Conservation (phyloP, 768 basidiomycete genomes). For the Termitomyces sp. region DNA sequence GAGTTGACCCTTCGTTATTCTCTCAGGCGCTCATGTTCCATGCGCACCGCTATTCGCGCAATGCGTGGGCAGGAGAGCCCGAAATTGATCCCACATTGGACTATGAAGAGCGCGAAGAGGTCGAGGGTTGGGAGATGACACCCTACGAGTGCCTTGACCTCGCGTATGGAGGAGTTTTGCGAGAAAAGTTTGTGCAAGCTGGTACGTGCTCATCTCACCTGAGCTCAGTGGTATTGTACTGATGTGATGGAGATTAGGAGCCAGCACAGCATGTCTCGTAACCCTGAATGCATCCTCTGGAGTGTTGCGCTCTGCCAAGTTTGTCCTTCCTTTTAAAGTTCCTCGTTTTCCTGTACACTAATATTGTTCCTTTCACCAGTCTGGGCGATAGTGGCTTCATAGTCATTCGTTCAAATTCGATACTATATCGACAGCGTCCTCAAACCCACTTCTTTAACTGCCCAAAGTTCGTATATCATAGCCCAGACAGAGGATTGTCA, state of each 20-base stretch:
- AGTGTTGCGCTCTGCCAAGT: slow-evolving; percentile 75
- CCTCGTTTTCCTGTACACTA: background rate
- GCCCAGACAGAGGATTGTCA: slow-evolving; percentile 4
- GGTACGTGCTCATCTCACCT: slow-evolving; percentile 34
- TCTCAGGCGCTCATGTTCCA: slow-evolving; percentile 90
- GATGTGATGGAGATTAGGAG: slow-evolving; percentile 40
- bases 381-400: slow-evolving; percentile 77
- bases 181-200: slow-evolving; percentile 62
- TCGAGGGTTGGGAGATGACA: slow-evolving; percentile 75
- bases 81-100: slow-evolving; percentile 76
- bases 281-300: slow-evolving; percentile 74
- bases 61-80: slow-evolving; percentile 79
- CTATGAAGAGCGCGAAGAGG: slow-evolving; percentile 56
- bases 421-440: slow-evolving; percentile 46
- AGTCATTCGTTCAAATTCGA: slow-evolving; percentile 61
- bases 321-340: slow-evolving; percentile 18
- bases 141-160: slow-evolving; percentile 66
- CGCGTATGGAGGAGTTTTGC: slow-evolving; percentile 65
- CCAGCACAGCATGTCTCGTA: slow-evolving; percentile 77
- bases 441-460: slow-evolving; percentile 56
- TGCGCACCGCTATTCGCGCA: slow-evolving; percentile 64
- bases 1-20: slow-evolving; percentile 85
- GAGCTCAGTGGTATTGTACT: slow-evolving; percentile 15
- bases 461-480: slow-evolving; percentile 34
- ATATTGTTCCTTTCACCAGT: slow-evolving; percentile 26